Base-by-base conservation (phyloP, 2,329 filamentous ascomycete genomes). In the Ambrosiella cleistominuta region DNA sequence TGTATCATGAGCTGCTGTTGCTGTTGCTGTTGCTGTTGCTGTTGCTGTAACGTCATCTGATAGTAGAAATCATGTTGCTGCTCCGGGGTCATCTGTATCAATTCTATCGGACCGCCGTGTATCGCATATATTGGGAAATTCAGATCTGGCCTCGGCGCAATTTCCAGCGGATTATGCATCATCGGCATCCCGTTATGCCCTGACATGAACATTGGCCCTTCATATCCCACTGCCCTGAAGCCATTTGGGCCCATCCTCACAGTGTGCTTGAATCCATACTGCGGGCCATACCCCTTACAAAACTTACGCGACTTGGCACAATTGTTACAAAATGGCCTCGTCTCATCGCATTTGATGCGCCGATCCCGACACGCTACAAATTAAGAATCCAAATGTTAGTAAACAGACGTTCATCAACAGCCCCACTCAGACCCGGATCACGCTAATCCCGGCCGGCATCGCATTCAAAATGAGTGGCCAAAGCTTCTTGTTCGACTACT, bases 291-390 rank as follows among this genome's bases (percentile, higher is more conserved):
- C 57, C 88, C 88, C 68, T 93, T 86, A 68, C 88, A 94, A 63
- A 82, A 75, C 12, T 88, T 79, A 69, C 90, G 91, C 15, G 86
- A 91, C 66, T 91, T 93, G 71, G 86, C 81, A 70, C 88, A 94
- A 66, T 94, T 94, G 66, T 78, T 82, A 70, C 88, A 93, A 36
- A 78, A 85, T 35, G 88, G 88, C 54, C 85, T 80, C 65, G 88
- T 87, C 69, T 97, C 93, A 62, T 93, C 93, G 69, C 93, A 98
- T 71, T 97, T 98, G 70, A 98, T 97, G 62, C 93, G 86, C 57
- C 93, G 84, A 71, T 87, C 91, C 62, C 93, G 85, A 71, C 93
- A 98, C 60, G 93, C 86, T 90, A 67, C 51, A 47, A 15, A 47
- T 17, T 17, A 47, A 27, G 27, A 27, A 27, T 27, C 27, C 7